These are phyloP conservation scores for Syzygium jambos DNA, from an alignment of 345 rosid genomes.

Conservation along the genomic window DNA sequence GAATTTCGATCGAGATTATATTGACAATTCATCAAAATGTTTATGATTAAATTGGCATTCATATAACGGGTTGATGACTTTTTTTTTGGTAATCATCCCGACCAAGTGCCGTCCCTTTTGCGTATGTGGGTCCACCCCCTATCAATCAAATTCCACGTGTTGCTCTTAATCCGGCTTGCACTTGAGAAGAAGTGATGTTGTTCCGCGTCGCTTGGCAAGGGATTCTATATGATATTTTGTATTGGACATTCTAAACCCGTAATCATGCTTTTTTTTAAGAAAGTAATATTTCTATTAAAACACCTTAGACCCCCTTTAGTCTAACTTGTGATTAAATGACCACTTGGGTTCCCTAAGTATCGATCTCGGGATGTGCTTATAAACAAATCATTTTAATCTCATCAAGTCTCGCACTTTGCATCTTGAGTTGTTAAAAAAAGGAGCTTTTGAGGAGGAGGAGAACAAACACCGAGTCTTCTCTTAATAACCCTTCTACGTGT, in stretches of 20 bases:
- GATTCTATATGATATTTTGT: background rate
- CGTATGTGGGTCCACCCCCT: accelerated
- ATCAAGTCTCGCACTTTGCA: background rate
- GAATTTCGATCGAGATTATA: background rate
- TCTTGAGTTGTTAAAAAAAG: background rate
- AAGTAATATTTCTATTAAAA: background rate
- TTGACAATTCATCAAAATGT: background rate
- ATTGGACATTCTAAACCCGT: background rate
- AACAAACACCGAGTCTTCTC: background rate
- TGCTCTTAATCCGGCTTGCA: background rate
- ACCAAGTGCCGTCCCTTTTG: background rate
- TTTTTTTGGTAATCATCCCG: background rate
- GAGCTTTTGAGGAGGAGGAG: background rate
- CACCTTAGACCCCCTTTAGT: background rate
- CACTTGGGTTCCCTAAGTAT: background rate
- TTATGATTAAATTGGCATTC: background rate
- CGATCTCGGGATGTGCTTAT: background rate
- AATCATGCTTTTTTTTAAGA: background rate
- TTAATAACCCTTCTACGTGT: background rate
- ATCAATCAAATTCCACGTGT: background rate
- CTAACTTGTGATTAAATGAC: background rate
- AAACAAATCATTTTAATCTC: background rate
- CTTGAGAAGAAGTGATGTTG: background rate
- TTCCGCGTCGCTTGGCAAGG: accelerated
- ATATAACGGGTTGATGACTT: accelerated